These are phyloP conservation scores for Apostasia ramifera DNA, from an alignment of 106 monocot species.

Conservation along the genomic window DNA sequence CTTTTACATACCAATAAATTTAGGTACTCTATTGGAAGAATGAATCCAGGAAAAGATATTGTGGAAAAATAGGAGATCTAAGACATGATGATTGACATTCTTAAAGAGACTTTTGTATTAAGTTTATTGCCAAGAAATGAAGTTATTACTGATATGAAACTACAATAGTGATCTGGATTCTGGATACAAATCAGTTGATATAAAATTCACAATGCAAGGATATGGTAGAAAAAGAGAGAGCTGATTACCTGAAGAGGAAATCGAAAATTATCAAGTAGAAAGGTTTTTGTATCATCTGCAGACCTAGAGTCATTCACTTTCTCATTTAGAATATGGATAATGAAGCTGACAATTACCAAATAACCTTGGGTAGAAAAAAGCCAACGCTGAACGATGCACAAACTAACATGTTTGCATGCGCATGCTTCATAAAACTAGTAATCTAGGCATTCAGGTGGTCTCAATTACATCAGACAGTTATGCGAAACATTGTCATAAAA, in stretches of 20 bases:
- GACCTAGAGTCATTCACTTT: slow-evolving; percentile 45
- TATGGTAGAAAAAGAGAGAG: background rate
- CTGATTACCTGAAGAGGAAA: slow-evolving; percentile 81
- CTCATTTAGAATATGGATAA: background rate
- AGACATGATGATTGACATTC: background rate
- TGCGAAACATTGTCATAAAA: background rate
- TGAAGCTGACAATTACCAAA: background rate
- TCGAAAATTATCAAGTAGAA: slow-evolving; percentile 82
- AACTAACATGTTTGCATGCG: background rate
- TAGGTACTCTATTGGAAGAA: no score
- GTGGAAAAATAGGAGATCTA: background rate
- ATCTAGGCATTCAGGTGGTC: background rate
- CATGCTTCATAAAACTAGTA: background rate
- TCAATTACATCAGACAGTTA: background rate
- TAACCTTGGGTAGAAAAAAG: no score
- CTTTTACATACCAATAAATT: no score
- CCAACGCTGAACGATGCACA: background rate
- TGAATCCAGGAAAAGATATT: no score
- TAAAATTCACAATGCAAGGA: background rate
- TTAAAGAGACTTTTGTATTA: background rate
- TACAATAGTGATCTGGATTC: background rate
- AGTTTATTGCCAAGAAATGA: background rate
- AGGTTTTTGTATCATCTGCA: slow-evolving; percentile 92
- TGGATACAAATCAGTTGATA: background rate
- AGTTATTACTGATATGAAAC: background rate